phyloP scores from a whole-genome alignment of 208 protist genomes.

The Leishmania turanica region DNA sequence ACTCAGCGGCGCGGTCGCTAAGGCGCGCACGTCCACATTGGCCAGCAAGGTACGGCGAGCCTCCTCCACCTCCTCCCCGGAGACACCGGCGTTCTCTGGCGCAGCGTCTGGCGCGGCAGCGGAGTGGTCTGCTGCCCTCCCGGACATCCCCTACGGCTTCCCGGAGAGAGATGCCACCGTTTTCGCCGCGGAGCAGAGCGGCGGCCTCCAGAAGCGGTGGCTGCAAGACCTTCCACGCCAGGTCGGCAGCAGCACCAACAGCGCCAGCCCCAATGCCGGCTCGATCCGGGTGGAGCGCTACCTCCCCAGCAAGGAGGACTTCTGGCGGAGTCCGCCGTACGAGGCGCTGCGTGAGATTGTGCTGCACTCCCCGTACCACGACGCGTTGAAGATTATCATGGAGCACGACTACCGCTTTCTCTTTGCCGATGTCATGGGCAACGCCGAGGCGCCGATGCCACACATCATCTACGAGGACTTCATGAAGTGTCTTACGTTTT shows the following conservation, averaged over 20 bases:
- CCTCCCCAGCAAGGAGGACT: slow-evolving; percentile 62
- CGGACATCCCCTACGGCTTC: slow-evolving; percentile 50
- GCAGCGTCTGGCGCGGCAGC: neutral
- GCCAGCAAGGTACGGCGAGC: neutral
- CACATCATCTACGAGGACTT: slow-evolving; percentile 91
- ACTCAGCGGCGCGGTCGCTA: neutral
- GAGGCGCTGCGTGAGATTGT: slow-evolving; percentile 60
- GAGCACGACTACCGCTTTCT: slow-evolving; percentile 79
- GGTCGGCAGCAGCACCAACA: neutral
- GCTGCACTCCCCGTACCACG: slow-evolving; percentile 59
- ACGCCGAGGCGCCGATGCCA: slow-evolving; percentile 74
- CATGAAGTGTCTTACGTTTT: slow-evolving; percentile 80
- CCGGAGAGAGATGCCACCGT: slow-evolving; percentile 14
- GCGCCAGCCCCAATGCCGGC: neutral
- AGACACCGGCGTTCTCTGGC: neutral
- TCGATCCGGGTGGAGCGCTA: slow-evolving; percentile 34
- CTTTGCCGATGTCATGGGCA: slow-evolving; percentile 51
- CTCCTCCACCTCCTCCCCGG: neutral
- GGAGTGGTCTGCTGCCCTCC: slow-evolving; percentile 27
- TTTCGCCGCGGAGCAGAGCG: slow-evolving; percentile 62
- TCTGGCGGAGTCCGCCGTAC: slow-evolving; percentile 66
- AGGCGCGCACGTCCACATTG: neutral
- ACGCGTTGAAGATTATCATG: slow-evolving; percentile 67
- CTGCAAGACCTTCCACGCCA: slow-evolving; percentile 27
- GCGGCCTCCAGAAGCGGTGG: slow-evolving; percentile 55